phyloP scores from a whole-genome alignment of 116 monocot genomes.

The Dioscorea cayenensis region DNA sequence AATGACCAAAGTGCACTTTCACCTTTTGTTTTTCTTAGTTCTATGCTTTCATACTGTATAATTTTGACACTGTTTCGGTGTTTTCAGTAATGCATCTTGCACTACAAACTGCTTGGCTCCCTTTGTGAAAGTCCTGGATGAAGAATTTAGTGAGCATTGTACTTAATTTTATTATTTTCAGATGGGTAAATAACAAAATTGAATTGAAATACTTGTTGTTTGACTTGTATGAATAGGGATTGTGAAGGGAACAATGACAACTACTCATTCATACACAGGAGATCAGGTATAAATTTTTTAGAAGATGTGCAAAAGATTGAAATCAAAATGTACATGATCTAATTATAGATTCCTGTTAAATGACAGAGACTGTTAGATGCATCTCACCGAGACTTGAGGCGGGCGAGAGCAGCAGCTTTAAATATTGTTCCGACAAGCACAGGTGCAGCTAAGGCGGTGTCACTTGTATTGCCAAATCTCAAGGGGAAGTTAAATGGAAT shows the following conservation, averaged over 20 bases:
- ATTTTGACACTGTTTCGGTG: neutral
- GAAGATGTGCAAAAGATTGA: neutral
- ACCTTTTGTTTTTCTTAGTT: neutral
- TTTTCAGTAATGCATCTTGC: constrained; percentile 89
- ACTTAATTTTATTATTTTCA: neutral
- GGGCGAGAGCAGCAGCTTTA: constrained; percentile 85
- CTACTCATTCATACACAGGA: constrained; percentile 96
- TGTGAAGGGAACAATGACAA: constrained; percentile 99
- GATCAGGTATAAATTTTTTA: constrained; percentile 50
- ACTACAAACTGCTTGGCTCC: constrained; percentile 97
- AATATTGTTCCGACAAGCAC: constrained; percentile 98
- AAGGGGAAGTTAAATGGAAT: constrained; percentile 98
- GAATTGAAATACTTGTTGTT: neutral
- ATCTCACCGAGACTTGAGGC: constrained; percentile 84
- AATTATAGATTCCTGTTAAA: too few relatives aligned
- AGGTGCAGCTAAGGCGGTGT: constrained; percentile 91
- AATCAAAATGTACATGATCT: neutral
- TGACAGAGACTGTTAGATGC: constrained; percentile 86
- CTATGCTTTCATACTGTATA: neutral
- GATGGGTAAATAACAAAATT: neutral
- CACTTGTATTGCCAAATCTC: constrained; percentile 81
- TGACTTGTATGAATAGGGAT: constrained; percentile 47
- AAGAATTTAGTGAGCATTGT: constrained; percentile 68
- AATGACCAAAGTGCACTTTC: neutral
- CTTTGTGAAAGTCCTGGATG: constrained; percentile 90